Conservation (phyloP, 306 rosid genomes). For the Glycine tomentella region DNA sequence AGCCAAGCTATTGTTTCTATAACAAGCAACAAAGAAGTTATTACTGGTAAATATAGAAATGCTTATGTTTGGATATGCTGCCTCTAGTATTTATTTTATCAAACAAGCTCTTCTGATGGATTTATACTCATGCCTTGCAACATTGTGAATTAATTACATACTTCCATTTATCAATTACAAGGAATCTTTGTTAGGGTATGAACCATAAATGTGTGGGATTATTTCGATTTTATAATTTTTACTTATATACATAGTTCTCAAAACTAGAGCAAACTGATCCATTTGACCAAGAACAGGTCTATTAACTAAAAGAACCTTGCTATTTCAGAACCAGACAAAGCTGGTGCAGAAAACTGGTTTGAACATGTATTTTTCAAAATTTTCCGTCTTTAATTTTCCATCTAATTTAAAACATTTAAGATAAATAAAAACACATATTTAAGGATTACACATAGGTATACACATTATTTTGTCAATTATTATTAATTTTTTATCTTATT, state of each 20-base stretch:
- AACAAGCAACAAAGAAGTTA: constrained; percentile 82
- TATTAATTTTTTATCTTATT: not conserved
- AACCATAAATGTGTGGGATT: constrained; percentile 28
- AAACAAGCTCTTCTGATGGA: constrained; percentile 21
- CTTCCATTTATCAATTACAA: too few species aligned
- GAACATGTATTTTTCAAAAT: not conserved
- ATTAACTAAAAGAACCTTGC: not conserved
- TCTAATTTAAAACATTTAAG: not conserved
- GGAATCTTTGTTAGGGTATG: constrained; percentile 19
- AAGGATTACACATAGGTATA: not conserved
- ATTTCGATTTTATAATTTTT: constrained; percentile 24
- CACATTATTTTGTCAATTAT: not conserved
- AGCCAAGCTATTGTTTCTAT: constrained; percentile 83
- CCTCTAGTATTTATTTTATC: constrained; percentile 32
- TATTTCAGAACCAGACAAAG: not conserved
- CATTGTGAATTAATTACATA: too few species aligned
- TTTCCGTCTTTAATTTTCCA: not conserved
- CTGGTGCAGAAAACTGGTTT: not conserved
- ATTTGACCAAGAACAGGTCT: not conserved
- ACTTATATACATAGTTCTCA: not conserved
- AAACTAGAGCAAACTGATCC: not conserved
- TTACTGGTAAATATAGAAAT: constrained; percentile 74
- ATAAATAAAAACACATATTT: not conserved
- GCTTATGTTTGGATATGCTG: constrained; percentile 31
- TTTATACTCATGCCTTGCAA: not conserved